These are phyloP conservation scores for Fusarium sp. DNA, from an alignment of 2,329 filamentous ascomycete species.

Conservation along the genomic window DNA sequence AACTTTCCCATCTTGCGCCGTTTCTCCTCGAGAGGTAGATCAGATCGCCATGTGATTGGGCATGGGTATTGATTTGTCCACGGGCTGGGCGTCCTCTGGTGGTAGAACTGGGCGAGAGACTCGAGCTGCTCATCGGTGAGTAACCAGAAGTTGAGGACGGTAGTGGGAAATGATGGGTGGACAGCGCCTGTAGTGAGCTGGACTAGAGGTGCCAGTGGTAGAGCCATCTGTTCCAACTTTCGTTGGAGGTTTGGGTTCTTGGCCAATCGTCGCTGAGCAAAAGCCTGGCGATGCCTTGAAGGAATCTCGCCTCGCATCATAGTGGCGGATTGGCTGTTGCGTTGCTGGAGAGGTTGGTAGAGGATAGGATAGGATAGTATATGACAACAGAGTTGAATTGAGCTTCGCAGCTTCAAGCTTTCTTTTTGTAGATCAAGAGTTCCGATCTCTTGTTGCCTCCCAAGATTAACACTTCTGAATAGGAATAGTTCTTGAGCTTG, in stretches of 20 bases:
- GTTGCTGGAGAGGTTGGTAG: neutral
- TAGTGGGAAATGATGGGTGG: slow-evolving; percentile 73
- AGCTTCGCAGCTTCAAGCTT: slow-evolving; percentile 6
- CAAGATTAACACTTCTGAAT: slow-evolving; percentile 13
- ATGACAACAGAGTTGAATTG: neutral
- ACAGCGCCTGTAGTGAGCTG: slow-evolving; percentile 70
- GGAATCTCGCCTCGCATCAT: slow-evolving; percentile 52
- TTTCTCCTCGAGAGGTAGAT: slow-evolving; percentile 72
- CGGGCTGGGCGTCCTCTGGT: slow-evolving; percentile 70
- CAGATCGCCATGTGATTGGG: slow-evolving; percentile 70
- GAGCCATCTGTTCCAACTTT: slow-evolving; percentile 74
- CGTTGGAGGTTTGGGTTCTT: slow-evolving; percentile 64
- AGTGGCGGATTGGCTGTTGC: slow-evolving; percentile 30
- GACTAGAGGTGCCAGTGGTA: slow-evolving; percentile 74
- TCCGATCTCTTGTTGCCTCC: slow-evolving; percentile 10
- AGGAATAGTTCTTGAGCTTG: slow-evolving; percentile 8
- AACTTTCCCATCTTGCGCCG: slow-evolving; percentile 77
- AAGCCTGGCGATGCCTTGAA: slow-evolving; percentile 48
- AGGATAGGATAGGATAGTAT: neutral
- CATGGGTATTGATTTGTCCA: slow-evolving; percentile 72
- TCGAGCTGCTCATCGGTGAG: slow-evolving; percentile 78
- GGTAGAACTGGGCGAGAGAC: slow-evolving; percentile 76
- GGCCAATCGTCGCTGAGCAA: slow-evolving; percentile 50
- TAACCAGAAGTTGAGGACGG: slow-evolving; percentile 78
- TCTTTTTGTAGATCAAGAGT: slow-evolving; percentile 11